Evolutionary conservation across 331 rosid species (phyloP).

Genomic region (Stylosanthes scabra): DNA sequence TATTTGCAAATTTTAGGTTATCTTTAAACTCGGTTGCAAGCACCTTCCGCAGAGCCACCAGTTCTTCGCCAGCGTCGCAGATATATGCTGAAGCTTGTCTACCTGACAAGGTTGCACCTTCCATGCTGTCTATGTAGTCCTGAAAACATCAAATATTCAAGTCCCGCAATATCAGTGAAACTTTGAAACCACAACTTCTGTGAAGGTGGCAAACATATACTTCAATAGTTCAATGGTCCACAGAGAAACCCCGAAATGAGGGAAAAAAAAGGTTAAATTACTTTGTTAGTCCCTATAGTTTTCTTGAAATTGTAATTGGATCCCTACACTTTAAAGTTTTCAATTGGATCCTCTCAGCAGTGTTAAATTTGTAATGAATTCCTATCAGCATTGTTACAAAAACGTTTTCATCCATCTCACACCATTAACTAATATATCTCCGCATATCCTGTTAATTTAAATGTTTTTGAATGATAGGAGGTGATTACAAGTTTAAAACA

Average conservation of each 20-base stretch:
- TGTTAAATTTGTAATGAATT: too few relatives aligned
- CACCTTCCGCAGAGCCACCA: constrained; percentile 73
- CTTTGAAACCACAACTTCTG: constrained; percentile 19
- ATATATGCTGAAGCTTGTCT: constrained; percentile 90
- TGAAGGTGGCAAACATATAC: constrained; percentile 14
- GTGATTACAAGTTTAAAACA: too few relatives aligned
- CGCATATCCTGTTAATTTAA: too few relatives aligned
- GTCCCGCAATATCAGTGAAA: constrained; percentile 26
- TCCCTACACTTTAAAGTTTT: neutral
- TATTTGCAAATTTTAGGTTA: constrained; percentile 41
- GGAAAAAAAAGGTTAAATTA: too few relatives aligned
- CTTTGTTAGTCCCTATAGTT: too few relatives aligned
- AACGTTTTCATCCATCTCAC: neutral
- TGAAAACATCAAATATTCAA: constrained; percentile 40
- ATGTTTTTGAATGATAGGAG: too few relatives aligned
- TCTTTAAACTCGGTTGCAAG: constrained; percentile 54
- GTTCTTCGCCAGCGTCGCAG: constrained; percentile 84
- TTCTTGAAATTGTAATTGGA: too few relatives aligned
- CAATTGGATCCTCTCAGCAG: too few relatives aligned
- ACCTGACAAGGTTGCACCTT: constrained; percentile 97
- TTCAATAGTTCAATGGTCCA: neutral
- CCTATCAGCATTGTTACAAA: neutral
- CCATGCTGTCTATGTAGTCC: constrained; percentile 99
- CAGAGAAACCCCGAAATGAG: too few relatives aligned
- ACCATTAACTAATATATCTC: too few relatives aligned